A percentile compares a stretch with the other conserved stretches of the same genome.
These are phyloP conservation scores for Pseudogymnoascus sp. DNA, from an alignment of 2,329 filamentous ascomycete genomes.

Conservation along the genomic window DNA sequence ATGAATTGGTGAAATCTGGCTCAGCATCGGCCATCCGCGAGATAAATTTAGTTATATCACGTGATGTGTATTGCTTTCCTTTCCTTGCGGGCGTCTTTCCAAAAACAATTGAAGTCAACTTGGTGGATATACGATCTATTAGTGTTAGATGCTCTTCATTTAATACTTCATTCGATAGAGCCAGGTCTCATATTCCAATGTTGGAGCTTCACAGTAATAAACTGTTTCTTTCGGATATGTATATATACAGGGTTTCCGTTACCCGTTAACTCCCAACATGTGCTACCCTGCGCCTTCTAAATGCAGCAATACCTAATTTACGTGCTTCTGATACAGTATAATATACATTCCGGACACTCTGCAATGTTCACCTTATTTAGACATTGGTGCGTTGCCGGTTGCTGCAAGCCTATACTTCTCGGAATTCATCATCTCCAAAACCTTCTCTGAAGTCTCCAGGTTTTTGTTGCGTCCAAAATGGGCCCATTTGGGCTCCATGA, in stretches of 20 bases:
- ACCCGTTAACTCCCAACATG: constrained; percentile 6
- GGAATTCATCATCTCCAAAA: constrained; percentile 48
- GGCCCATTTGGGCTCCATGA: constrained; percentile 44
- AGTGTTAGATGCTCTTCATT: not conserved
- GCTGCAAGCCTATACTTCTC: constrained; percentile 35
- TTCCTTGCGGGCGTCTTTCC: not conserved
- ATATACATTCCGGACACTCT: not conserved
- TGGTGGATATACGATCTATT: not conserved
- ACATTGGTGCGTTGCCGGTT: constrained; percentile 23
- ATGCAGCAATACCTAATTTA: constrained; percentile 6
- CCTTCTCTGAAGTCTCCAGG: constrained; percentile 43
- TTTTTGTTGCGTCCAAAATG: constrained; percentile 46
- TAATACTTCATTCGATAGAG: not conserved
- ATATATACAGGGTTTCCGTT: constrained; percentile 8
- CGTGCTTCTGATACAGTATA: constrained; percentile 8
- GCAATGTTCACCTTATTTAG: not conserved
- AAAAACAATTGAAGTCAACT: not conserved
- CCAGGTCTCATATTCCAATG: not conserved
- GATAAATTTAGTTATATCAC: not conserved
- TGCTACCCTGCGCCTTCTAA: constrained; percentile 8
- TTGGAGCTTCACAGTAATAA: not conserved
- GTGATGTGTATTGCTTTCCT: not conserved
- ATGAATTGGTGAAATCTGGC: not conserved
- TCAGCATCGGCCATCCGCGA: not conserved
- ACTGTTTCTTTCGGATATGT: constrained; percentile 4